These are phyloP conservation scores for Angomonas ambiguus DNA, from an alignment of 208 protist genomes.

Conservation along the genomic window DNA sequence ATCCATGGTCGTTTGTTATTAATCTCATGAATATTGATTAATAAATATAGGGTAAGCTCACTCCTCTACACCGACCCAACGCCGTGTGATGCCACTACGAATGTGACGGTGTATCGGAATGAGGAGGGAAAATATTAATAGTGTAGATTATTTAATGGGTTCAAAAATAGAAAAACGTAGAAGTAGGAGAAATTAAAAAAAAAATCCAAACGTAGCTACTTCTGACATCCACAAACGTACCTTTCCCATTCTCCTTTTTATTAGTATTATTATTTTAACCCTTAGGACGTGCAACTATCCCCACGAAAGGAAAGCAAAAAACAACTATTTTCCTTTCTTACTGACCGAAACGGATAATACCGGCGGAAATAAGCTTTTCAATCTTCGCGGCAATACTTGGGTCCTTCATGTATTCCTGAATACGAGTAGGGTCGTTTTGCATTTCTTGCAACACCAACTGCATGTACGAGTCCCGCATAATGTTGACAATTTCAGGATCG, in stretches of 20 bases:
- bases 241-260: neutral
- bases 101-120: no score
- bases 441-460: conserved; percentile 89
- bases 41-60: neutral
- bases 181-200: no score
- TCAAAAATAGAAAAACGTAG: no score
- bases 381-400: conserved; percentile 90
- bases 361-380: conserved; percentile 94
- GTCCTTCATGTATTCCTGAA: conserved; percentile 92
- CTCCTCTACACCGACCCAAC: neutral
- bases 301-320: no score
- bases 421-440: conserved; percentile 82
- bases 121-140: no score
- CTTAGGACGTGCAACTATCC: no score
- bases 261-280: conserved; percentile 7
- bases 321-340: conserved; percentile 7
- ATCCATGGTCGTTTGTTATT: conserved; percentile 17
- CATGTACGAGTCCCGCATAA: conserved; percentile 92
- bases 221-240: no score
- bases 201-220: no score
- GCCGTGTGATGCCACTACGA: neutral
- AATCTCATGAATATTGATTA: conserved; percentile 3
- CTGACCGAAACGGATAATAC: conserved; percentile 90
- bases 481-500: conserved; percentile 94
- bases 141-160: no score